A percentile compares a stretch with the other conserved stretches of the same genome.
These are phyloP conservation scores for Penicillium sclerotigenum DNA, from an alignment of 2,329 filamentous ascomycete genomes.

Conservation along the genomic window DNA sequence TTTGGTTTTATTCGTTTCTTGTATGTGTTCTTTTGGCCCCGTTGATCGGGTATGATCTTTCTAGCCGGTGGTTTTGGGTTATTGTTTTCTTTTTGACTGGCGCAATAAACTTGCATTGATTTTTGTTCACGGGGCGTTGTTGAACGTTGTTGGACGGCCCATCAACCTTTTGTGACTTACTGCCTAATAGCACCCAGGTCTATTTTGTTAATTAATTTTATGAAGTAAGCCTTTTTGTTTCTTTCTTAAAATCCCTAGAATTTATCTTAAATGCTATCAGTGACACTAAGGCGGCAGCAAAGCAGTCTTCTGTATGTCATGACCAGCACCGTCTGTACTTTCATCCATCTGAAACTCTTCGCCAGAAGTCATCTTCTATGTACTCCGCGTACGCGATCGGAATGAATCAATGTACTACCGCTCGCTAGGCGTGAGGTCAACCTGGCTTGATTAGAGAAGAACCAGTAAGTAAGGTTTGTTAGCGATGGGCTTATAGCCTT, in stretches of 20 bases:
- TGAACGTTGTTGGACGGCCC: too few relatives aligned
- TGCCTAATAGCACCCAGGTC: conserved; percentile 14
- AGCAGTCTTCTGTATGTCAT: not conserved
- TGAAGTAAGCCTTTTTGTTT: not conserved
- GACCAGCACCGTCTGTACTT: too few relatives aligned
- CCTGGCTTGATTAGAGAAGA: too few relatives aligned
- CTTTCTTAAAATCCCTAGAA: not conserved
- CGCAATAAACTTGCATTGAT: conserved; percentile 26
- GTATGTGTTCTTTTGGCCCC: conserved; percentile 14
- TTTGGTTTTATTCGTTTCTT: conserved; percentile 5
- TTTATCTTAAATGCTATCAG: not conserved
- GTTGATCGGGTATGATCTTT: conserved; percentile 20
- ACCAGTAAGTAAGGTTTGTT: too few relatives aligned
- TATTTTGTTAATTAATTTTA: not conserved
- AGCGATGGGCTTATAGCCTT: too few relatives aligned
- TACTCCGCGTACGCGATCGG: too few relatives aligned
- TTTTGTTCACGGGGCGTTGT: conserved; percentile 13
- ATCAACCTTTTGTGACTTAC: conserved; percentile 15
- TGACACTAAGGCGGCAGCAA: not conserved
- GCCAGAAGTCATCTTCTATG: too few relatives aligned
- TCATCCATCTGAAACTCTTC: too few relatives aligned
- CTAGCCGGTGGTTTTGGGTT: conserved; percentile 19
- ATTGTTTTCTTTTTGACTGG: conserved; percentile 14
- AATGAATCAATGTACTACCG: too few relatives aligned
- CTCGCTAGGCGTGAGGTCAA: too few relatives aligned